These are phyloP conservation scores for Penicillium sp. DNA, from an alignment of 2,329 filamentous ascomycete species.

Conservation along the genomic window DNA sequence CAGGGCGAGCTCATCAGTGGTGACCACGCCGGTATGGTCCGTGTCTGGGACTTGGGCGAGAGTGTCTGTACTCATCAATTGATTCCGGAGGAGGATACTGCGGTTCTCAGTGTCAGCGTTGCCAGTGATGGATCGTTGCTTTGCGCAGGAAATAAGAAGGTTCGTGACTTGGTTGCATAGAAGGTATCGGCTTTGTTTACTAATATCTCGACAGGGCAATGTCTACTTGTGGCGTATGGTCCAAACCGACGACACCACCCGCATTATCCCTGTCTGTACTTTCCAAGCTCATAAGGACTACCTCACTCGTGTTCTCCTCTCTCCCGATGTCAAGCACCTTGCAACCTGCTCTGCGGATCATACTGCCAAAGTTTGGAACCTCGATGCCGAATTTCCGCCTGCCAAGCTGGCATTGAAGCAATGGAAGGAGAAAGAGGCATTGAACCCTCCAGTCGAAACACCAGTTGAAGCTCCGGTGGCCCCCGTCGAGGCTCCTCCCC, in stretches of 20 bases:
- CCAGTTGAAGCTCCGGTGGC: slow-evolving; percentile 17
- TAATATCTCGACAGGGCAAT: slow-evolving; percentile 65
- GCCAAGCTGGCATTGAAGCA: slow-evolving; percentile 38
- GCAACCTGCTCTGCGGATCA: slow-evolving; percentile 93
- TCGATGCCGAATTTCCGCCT: slow-evolving; percentile 62
- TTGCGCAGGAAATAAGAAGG: slow-evolving; percentile 87
- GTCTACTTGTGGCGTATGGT: slow-evolving; percentile 97
- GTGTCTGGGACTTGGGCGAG: slow-evolving; percentile 95
- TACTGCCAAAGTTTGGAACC: slow-evolving; percentile 93
- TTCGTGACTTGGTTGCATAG: slow-evolving; percentile 38
- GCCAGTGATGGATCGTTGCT: slow-evolving; percentile 90
- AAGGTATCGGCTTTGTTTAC: neutral
- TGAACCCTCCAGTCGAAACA: slow-evolving; percentile 12
- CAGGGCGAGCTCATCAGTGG: slow-evolving; percentile 98
- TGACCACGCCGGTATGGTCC: slow-evolving; percentile 85
- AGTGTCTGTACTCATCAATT: slow-evolving; percentile 96
- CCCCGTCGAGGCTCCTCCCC: slow-evolving; percentile 20
- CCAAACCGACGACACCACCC: slow-evolving; percentile 76
- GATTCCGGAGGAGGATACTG: slow-evolving; percentile 92
- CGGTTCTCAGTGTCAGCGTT: slow-evolving; percentile 90
- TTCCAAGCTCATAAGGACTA: slow-evolving; percentile 91
- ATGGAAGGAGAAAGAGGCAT: slow-evolving; percentile 21
- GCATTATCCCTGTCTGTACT: slow-evolving; percentile 80
- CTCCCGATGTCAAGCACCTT: slow-evolving; percentile 88
- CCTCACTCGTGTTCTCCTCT: slow-evolving; percentile 86